Conservation (phyloP, 106 monocot genomes). For the Dendrobium chrysotoxum region DNA sequence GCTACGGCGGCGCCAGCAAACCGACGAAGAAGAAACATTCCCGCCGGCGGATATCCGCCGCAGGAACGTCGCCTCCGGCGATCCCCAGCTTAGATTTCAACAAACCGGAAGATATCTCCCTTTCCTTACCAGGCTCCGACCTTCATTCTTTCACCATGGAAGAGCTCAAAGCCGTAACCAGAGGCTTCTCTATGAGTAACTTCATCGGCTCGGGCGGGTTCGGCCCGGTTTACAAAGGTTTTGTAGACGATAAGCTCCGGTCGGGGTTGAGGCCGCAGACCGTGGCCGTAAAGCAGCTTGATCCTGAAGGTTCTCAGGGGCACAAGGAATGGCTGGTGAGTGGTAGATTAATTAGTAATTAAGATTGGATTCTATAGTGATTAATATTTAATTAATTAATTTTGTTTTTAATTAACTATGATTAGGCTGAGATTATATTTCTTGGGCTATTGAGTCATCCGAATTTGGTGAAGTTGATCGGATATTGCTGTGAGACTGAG, state of each 20-base stretch:
- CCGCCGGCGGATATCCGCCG: too few relatives aligned
- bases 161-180: slow-evolving; percentile 30
- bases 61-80: too few relatives aligned
- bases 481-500: slow-evolving; percentile 53
- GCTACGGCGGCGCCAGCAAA: too few relatives aligned
- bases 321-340: slow-evolving; percentile 63
- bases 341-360: too few relatives aligned
- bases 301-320: slow-evolving; percentile 44
- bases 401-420: not conserved
- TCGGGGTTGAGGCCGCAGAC: slow-evolving; percentile 31
- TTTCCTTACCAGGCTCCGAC: slow-evolving; percentile 37
- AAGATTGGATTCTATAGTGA: not conserved
- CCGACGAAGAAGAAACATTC: too few relatives aligned
- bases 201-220: slow-evolving; percentile 49
- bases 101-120: slow-evolving; percentile 35
- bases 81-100: too few relatives aligned
- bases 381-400: not conserved
- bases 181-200: slow-evolving; percentile 36
- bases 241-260: slow-evolving; percentile 31
- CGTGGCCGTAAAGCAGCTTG: slow-evolving; percentile 54
- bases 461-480: slow-evolving; percentile 49
- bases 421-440: slow-evolving; percentile 45
- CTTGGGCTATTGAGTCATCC: slow-evolving; percentile 48
- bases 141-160: slow-evolving; percentile 35
- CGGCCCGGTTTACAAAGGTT: slow-evolving; percentile 56